phyloP scores from a whole-genome alignment of 352 stramenopile genomes.

The Globisporangium cederbergense region DNA sequence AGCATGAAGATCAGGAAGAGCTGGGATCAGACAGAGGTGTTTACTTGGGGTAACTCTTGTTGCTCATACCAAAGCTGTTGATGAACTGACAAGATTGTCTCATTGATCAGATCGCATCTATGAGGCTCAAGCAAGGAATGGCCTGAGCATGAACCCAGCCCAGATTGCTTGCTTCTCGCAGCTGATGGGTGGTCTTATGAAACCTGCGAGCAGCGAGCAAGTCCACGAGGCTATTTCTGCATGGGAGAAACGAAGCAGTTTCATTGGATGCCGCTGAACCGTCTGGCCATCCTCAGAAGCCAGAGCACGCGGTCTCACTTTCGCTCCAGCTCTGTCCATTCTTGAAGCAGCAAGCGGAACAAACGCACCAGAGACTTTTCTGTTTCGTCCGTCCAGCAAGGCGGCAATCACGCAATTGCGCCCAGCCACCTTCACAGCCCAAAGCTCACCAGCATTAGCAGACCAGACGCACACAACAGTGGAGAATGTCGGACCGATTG shows the following conservation, averaged over 20 bases:
- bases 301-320: not conserved
- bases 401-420: slow-evolving; percentile 4
- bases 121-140: not conserved
- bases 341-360: not conserved
- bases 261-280: not conserved
- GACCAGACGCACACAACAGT: not conserved
- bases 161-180: not conserved
- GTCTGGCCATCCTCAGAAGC: slow-evolving; percentile 4
- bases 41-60: not conserved
- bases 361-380: not conserved
- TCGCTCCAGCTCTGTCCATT: not conserved
- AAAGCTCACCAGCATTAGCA: not conserved
- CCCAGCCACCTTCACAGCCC: not conserved
- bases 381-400: not conserved
- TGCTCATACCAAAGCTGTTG: not conserved
- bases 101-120: not conserved
- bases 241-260: not conserved
- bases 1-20: not conserved
- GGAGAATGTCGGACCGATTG: slow-evolving; percentile 48
- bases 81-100: slow-evolving; percentile 5
- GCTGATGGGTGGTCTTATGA: not conserved
- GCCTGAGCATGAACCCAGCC: not conserved
- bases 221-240: not conserved
- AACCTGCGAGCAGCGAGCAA: not conserved
- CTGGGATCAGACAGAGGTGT: not conserved